Conservation (phyloP, 140 eudicot genomes). For the Oenanthe javanica region DNA sequence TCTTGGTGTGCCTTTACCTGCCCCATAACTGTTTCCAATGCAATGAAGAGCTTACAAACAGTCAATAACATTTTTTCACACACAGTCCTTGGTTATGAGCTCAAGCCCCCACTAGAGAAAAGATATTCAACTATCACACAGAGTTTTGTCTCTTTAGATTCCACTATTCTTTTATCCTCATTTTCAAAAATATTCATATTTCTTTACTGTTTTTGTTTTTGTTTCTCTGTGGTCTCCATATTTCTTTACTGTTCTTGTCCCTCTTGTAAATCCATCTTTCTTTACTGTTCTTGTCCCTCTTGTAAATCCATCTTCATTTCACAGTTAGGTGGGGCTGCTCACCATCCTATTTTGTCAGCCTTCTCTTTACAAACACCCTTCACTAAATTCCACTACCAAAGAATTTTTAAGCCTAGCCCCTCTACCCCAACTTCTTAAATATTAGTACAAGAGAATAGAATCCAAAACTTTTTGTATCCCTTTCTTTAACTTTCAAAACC, state of each 20-base stretch:
- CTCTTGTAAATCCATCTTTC: slow-evolving; percentile 17
- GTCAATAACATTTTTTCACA: slow-evolving; percentile 8
- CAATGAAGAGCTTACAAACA: slow-evolving; percentile 27
- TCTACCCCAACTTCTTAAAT: not conserved
- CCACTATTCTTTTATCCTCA: slow-evolving; percentile 16
- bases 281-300: not conserved
- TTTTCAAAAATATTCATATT: not conserved
- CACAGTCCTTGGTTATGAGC: slow-evolving; percentile 5
- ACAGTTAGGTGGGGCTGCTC: slow-evolving; percentile 74
- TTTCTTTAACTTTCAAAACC: slow-evolving; percentile 1
- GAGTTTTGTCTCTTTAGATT: slow-evolving; percentile 39
- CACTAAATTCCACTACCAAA: too few relatives aligned
- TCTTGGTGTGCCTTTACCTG: slow-evolving; percentile 53
- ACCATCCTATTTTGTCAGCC: slow-evolving; percentile 63
- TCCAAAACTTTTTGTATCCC: slow-evolving; percentile 8
- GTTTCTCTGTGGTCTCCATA: slow-evolving; percentile 13
- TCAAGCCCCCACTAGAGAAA: slow-evolving; percentile 24
- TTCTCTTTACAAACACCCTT: slow-evolving; percentile 20
- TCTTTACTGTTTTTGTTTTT: too few relatives aligned
- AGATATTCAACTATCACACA: slow-evolving; percentile 17
- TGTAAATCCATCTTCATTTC: slow-evolving; percentile 20
- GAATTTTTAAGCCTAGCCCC: too few relatives aligned
- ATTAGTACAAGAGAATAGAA: slow-evolving; percentile 6
- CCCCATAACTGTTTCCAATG: slow-evolving; percentile 42
- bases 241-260: not conserved